These are phyloP conservation scores for Diaporthe citri DNA, from an alignment of 2,329 filamentous ascomycete species.

Conservation along the genomic window DNA sequence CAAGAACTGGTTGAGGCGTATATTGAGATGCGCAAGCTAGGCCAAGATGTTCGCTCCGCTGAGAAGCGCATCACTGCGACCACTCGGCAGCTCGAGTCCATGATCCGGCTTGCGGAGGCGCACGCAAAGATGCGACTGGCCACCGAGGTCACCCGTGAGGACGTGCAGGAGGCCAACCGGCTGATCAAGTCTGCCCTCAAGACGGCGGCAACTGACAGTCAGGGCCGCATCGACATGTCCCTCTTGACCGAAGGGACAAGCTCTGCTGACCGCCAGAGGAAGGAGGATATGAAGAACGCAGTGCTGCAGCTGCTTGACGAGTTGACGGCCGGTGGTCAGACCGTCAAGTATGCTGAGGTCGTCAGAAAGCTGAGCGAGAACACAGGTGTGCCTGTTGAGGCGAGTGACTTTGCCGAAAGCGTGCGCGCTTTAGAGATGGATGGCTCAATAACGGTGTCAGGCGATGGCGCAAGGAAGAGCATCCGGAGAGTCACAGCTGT, in stretches of 20 bases:
- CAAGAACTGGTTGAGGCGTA: slow-evolving; percentile 88
- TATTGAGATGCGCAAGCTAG: slow-evolving; percentile 94
- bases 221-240: slow-evolving; percentile 97
- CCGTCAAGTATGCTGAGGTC: slow-evolving; percentile 84
- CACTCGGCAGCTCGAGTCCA: slow-evolving; percentile 94
- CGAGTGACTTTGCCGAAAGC: slow-evolving; percentile 84
- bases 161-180: slow-evolving; percentile 91
- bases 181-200: slow-evolving; percentile 95
- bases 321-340: slow-evolving; percentile 75
- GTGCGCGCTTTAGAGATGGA: slow-evolving; percentile 86
- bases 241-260: slow-evolving; percentile 94
- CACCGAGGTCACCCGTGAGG: slow-evolving; percentile 78
- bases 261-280: slow-evolving; percentile 84
- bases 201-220: slow-evolving; percentile 93
- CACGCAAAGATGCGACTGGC: slow-evolving; percentile 98
- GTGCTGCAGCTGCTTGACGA: slow-evolving; percentile 84
- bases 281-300: slow-evolving; percentile 86
- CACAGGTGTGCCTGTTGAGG: slow-evolving; percentile 78
- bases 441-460: slow-evolving; percentile 82
- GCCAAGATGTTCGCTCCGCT: slow-evolving; percentile 85
- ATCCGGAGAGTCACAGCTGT: slow-evolving; percentile 79
- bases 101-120: slow-evolving; percentile 96
- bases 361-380: slow-evolving; percentile 79
- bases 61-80: slow-evolving; percentile 98
- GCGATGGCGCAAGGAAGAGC: slow-evolving; percentile 86